phyloP scores from a whole-genome alignment of 495 filamentous ascomycete genomes.

The Aspergillus leporis region DNA sequence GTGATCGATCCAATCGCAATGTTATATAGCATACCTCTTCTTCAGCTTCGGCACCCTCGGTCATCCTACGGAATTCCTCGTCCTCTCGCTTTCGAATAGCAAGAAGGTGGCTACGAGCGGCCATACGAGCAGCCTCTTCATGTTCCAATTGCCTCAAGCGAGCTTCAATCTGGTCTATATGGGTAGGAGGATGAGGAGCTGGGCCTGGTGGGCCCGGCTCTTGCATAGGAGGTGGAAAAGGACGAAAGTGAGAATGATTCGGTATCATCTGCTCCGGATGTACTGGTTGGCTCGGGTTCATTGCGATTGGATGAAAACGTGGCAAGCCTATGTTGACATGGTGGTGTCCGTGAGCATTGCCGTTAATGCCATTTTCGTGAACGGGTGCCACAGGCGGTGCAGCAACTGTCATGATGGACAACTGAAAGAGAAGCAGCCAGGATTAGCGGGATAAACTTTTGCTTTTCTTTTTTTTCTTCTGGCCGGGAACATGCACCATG shows the following conservation, averaged over 20 bases:
- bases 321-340: conserved; percentile 40
- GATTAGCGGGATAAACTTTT: conserved; percentile 12
- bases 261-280: conserved; percentile 42
- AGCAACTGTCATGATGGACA: conserved; percentile 39
- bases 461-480: conserved; percentile 9
- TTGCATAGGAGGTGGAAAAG: conserved; percentile 38
- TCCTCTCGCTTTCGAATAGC: conserved; percentile 50
- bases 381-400: conserved; percentile 43
- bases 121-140: conserved; percentile 48
- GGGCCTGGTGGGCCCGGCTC: conserved; percentile 37
- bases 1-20: conserved; percentile 1
- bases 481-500: conserved; percentile 9
- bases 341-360: conserved; percentile 29
- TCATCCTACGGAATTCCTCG: conserved; percentile 49
- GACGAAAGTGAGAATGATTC: conserved; percentile 40
- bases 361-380: conserved; percentile 40
- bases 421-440: conserved; percentile 13
- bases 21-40: conserved; percentile 43
- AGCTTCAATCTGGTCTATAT: conserved; percentile 46
- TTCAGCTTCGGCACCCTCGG: conserved; percentile 47
- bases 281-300: conserved; percentile 43
- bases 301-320: conserved; percentile 50
- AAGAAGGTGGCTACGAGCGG: conserved; percentile 43
- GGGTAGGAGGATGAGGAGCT: conserved; percentile 27
- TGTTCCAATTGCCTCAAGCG: conserved; percentile 49